A percentile compares a stretch with the other conserved stretches of the same genome.
Evolutionary conservation across 495 filamentous ascomycete species (phyloP).

Genomic region (Endocarpon pusillum): DNA sequence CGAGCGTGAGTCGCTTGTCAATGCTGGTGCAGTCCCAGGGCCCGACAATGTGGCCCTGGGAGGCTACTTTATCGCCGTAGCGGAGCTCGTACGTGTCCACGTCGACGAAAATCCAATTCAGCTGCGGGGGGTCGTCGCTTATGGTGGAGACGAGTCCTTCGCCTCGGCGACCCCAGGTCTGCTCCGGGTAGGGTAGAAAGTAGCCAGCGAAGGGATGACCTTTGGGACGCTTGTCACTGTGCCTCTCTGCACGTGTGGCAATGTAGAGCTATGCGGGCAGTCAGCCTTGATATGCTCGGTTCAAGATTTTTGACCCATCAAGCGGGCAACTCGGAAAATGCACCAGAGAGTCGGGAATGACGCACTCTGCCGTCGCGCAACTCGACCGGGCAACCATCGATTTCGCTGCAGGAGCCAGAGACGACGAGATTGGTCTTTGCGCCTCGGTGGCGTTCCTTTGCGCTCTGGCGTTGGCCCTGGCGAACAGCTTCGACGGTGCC

Average conservation of each 20-base stretch:
- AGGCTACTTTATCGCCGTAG: slow-evolving; percentile 29
- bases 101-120: slow-evolving; percentile 50
- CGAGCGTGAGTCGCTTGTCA: slow-evolving; percentile 34
- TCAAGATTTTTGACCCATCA: background rate
- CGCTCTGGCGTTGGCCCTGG: slow-evolving; percentile 27
- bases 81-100: slow-evolving; percentile 35
- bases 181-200: slow-evolving; percentile 43
- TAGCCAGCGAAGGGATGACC: slow-evolving; percentile 42
- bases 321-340: background rate
- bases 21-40: slow-evolving; percentile 40
- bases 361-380: slow-evolving; percentile 25
- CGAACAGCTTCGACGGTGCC: slow-evolving; percentile 33
- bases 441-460: slow-evolving; percentile 28
- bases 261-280: slow-evolving; percentile 10
- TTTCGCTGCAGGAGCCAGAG: slow-evolving; percentile 23
- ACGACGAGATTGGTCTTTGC: slow-evolving; percentile 32
- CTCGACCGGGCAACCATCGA: slow-evolving; percentile 29
- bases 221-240: slow-evolving; percentile 14
- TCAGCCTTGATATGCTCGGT: slow-evolving; percentile 9
- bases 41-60: slow-evolving; percentile 30
- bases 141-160: slow-evolving; percentile 40
- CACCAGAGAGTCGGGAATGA: background rate
- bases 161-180: slow-evolving; percentile 24
- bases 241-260: slow-evolving; percentile 23
- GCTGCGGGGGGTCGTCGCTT: slow-evolving; percentile 38